phyloP scores from a whole-genome alignment of 2,329 filamentous ascomycete species.

The Cytospora mali region DNA sequence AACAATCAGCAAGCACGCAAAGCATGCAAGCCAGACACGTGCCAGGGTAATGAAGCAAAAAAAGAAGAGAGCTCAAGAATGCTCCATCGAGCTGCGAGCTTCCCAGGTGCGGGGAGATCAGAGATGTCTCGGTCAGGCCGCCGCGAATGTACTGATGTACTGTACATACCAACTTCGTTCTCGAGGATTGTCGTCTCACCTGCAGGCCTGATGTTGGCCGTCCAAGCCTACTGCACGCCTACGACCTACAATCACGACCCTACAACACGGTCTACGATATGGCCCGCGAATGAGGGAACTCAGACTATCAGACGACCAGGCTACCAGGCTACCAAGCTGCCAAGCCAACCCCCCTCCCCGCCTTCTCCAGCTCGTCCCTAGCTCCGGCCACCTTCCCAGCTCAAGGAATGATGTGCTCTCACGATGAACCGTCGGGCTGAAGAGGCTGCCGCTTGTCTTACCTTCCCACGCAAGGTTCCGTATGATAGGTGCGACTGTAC shows the following conservation, averaged over 20 bases:
- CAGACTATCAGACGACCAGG: no score
- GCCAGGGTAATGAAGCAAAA: no score
- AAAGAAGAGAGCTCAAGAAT: no score
- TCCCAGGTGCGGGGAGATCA: no score
- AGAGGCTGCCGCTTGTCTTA: conserved; percentile 8
- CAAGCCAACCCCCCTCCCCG: no score
- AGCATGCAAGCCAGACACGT: background rate
- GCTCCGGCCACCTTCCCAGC: background rate
- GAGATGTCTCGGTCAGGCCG: conserved; percentile 10
- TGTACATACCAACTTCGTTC: background rate
- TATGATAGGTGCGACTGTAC: no score
- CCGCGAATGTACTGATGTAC: background rate
- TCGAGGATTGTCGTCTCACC: background rate
- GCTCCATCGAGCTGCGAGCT: no score
- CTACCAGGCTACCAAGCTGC: no score
- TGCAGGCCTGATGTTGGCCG: no score
- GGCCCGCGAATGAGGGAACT: background rate
- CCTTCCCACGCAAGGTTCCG: background rate
- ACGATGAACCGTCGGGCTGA: background rate
- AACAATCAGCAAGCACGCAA: background rate
- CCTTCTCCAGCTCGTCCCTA: background rate
- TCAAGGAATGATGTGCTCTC: background rate
- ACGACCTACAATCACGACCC: background rate
- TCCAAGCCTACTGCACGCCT: background rate
- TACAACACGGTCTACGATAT: background rate